phyloP scores from a whole-genome alignment of 345 rosid species.

The Eucalyptus curtisii region DNA sequence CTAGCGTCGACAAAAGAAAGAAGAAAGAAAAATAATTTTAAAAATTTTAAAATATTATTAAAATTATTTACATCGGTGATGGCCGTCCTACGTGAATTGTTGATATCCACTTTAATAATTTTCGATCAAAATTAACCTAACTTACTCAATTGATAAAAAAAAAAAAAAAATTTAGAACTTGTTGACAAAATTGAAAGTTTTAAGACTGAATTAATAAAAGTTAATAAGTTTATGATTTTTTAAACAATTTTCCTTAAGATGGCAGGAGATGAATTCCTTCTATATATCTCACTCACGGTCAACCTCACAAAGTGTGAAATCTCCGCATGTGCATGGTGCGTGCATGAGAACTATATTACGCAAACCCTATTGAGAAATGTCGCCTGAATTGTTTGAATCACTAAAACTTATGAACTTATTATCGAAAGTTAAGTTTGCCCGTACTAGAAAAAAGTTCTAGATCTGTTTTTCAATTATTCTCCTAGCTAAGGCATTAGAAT shows the following conservation, averaged over 20 bases:
- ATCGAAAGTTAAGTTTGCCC: neutral
- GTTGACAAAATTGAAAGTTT: too few relatives aligned
- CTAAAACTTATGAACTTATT: neutral
- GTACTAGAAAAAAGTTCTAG: neutral
- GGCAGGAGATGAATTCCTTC: neutral
- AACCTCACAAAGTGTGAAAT: too few relatives aligned
- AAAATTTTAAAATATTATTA: too few relatives aligned
- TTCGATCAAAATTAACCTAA: too few relatives aligned
- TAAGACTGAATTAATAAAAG: too few relatives aligned
- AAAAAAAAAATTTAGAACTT: fast-evolving
- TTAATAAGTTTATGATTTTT: too few relatives aligned
- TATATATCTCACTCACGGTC: too few relatives aligned
- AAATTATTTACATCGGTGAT: too few relatives aligned
- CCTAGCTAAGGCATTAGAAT: neutral
- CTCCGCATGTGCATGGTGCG: neutral
- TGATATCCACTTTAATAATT: fast-evolving
- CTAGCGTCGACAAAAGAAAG: fast-evolving
- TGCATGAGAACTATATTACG: neutral
- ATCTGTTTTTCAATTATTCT: neutral
- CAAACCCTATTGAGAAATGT: neutral
- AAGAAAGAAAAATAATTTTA: too few relatives aligned
- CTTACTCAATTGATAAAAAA: fast-evolving
- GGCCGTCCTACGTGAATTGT: fast-evolving
- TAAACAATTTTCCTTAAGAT: fast-evolving
- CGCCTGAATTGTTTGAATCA: neutral